Evolutionary conservation across 345 rosid species (phyloP).

Genomic region (Boechera divaricarpa): DNA sequence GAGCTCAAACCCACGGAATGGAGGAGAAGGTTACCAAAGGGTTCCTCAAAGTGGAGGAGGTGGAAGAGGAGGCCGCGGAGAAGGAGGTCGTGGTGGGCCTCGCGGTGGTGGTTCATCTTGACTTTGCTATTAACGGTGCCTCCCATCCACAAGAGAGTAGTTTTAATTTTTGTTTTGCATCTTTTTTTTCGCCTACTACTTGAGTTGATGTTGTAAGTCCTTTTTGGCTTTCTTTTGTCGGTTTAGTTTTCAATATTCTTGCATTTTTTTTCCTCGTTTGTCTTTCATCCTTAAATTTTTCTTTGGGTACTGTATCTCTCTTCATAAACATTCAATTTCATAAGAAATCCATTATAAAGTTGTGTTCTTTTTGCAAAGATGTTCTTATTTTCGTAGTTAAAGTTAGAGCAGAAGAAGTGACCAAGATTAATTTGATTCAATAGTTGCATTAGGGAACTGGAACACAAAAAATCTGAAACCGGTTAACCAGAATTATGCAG

Average conservation of each 20-base stretch:
- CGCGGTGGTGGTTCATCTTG: slow-evolving; percentile 47
- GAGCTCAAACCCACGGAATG: slow-evolving; percentile 59
- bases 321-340: slow-evolving; percentile 42
- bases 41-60: slow-evolving; percentile 62
- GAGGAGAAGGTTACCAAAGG: slow-evolving; percentile 60
- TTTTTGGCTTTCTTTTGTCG: slow-evolving; percentile 17
- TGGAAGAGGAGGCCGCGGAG: slow-evolving; percentile 53
- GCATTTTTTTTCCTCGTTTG: slow-evolving; percentile 2
- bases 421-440: neutral
- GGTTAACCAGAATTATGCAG: neutral
- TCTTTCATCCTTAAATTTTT: slow-evolving; percentile 17
- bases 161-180: slow-evolving; percentile 20
- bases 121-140: slow-evolving; percentile 24
- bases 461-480: too few species aligned
- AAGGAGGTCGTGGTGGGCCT: slow-evolving; percentile 42
- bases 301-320: slow-evolving; percentile 26
- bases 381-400: neutral
- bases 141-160: slow-evolving; percentile 27
- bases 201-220: slow-evolving; percentile 35
- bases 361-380: slow-evolving; percentile 13
- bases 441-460: neutral
- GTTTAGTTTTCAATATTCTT: slow-evolving; percentile 24
- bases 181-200: slow-evolving; percentile 1
- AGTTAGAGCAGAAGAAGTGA: neutral
- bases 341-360: slow-evolving; percentile 34